These are phyloP conservation scores for Trichoderma sp. DNA, from an alignment of 2,329 filamentous ascomycete genomes.

Conservation along the genomic window DNA sequence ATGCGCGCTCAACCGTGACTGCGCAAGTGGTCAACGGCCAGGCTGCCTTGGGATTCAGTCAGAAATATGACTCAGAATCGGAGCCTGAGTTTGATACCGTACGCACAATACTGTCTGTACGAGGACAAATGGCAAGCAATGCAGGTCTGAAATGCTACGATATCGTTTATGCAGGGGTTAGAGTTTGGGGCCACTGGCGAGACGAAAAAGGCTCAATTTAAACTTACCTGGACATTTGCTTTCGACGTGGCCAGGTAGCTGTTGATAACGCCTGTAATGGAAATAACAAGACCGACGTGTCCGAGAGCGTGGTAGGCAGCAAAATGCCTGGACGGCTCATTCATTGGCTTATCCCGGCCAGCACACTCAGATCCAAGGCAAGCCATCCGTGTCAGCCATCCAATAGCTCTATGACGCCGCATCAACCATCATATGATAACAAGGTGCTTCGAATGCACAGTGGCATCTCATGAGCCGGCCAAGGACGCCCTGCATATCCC, in stretches of 20 bases:
- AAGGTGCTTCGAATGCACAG: not conserved
- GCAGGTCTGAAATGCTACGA: not conserved
- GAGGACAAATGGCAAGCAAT: not conserved
- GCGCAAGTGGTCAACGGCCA: not conserved
- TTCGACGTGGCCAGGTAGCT: not conserved
- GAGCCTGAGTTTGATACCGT: not conserved
- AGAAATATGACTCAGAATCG: not conserved
- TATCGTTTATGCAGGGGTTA: not conserved
- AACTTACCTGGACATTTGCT: not conserved
- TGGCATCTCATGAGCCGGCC: not conserved
- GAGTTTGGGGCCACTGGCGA: not conserved
- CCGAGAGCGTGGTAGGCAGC: not conserved
- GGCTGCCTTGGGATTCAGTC: not conserved
- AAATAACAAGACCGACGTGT: not conserved
- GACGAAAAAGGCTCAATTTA: not conserved
- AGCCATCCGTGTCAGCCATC: not conserved
- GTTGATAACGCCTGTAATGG: not conserved
- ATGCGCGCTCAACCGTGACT: not conserved
- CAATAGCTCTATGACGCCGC: not conserved
- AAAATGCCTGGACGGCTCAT: not conserved
- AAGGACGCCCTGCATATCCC: not conserved
- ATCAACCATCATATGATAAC: conserved; percentile 1
- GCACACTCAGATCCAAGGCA: not conserved
- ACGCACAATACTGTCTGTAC: not conserved
- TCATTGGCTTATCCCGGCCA: not conserved